A percentile compares a stretch with the other conserved stretches of the same genome.
These are phyloP conservation scores for Ophiorrhiza pumila DNA, from an alignment of 257 asterid genomes.

Conservation along the genomic window DNA sequence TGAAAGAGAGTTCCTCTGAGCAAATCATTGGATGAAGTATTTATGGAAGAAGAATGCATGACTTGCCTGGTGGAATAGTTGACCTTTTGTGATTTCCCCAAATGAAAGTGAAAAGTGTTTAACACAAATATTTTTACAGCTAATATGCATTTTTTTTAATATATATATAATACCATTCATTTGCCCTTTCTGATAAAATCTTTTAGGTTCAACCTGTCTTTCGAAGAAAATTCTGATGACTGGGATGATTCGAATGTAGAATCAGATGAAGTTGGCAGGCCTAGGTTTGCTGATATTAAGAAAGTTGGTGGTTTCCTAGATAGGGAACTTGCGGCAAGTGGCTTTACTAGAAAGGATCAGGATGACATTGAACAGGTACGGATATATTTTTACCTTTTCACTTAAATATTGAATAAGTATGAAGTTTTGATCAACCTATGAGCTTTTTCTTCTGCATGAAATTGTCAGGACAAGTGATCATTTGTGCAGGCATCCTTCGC, in stretches of 20 bases:
- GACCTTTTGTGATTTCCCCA: no score
- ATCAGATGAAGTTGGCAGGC: slow-evolving; percentile 51
- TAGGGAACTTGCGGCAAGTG: slow-evolving; percentile 96
- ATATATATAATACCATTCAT: no score
- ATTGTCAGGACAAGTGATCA: background rate
- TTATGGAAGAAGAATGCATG: no score
- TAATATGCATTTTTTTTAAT: no score
- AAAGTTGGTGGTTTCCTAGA: slow-evolving; percentile 75
- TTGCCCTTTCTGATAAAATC: background rate
- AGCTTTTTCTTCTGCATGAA: background rate
- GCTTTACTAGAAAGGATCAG: slow-evolving; percentile 85
- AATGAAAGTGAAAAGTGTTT: no score
- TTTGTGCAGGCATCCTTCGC: background rate
- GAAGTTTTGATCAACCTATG: background rate
- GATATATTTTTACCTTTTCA: slow-evolving; percentile 8
- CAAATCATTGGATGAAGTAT: no score
- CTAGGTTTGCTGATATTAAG: slow-evolving; percentile 60
- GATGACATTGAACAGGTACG: slow-evolving; percentile 73
- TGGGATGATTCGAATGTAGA: slow-evolving; percentile 49
- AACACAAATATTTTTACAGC: no score
- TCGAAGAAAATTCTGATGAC: slow-evolving; percentile 51
- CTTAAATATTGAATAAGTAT: background rate
- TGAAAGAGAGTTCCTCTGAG: no score
- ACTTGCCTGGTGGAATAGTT: no score
- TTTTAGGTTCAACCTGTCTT: slow-evolving; percentile 61